A percentile compares a stretch with the other conserved stretches of the same genome.
phyloP scores from a whole-genome alignment of 2,329 filamentous ascomycete species.

The Hymenoscyphus repandus region DNA sequence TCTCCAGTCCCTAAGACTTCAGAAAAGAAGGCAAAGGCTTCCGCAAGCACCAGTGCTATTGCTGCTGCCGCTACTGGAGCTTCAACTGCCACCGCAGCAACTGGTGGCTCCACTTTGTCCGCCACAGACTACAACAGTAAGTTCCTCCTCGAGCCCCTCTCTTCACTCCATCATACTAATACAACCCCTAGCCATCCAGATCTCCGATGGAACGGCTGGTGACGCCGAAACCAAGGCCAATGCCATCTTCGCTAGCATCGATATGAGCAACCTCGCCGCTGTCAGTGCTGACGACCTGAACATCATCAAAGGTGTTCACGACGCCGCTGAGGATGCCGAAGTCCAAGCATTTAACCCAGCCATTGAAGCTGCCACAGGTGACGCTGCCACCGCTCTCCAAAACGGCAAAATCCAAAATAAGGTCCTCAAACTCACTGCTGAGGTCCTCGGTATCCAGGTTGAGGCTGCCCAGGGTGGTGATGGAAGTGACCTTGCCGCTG shows the following conservation, averaged over 20 bases:
- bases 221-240: conserved; percentile 40
- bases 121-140: conserved; percentile 37
- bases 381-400: conserved; percentile 43
- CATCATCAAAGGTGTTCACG: conserved; percentile 45
- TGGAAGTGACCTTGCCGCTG: conserved; percentile 38
- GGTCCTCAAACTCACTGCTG: conserved; percentile 51
- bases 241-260: conserved; percentile 34
- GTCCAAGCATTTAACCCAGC: conserved; percentile 48
- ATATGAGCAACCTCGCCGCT: conserved; percentile 38
- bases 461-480: conserved; percentile 44
- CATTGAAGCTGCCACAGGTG: conserved; percentile 42
- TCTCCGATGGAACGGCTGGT: conserved; percentile 42
- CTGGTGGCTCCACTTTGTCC: conserved; percentile 30
- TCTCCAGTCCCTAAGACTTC: conserved; percentile 26
- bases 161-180: no score
- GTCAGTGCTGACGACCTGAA: conserved; percentile 43
- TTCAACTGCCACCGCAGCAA: conserved; percentile 4
- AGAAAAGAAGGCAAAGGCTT: conserved; percentile 1
- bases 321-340: conserved; percentile 49
- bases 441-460: conserved; percentile 44
- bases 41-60: conserved; percentile 9
- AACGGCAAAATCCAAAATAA: conserved; percentile 57
- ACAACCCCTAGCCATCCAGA: no score
- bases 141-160: no score
- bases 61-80: conserved; percentile 12